These are phyloP conservation scores for Cystobasidium ongulense DNA, from an alignment of 768 basidiomycete genomes.

Conservation along the genomic window DNA sequence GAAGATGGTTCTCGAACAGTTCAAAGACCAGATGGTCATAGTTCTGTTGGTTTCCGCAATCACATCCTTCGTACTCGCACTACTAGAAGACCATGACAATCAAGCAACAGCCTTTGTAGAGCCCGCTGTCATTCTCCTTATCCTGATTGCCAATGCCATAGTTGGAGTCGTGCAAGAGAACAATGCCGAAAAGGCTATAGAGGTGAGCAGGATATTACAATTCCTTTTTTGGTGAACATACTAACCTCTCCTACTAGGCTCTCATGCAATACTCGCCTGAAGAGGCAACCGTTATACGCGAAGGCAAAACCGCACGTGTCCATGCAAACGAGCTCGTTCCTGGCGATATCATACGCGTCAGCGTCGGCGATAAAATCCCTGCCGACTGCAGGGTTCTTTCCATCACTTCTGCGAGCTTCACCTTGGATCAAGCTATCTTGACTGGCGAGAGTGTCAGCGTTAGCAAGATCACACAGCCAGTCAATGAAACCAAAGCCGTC, in stretches of 20 bases:
- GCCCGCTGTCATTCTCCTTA: conserved; percentile 86
- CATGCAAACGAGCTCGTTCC: conserved; percentile 87
- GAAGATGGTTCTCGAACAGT: conserved; percentile 95
- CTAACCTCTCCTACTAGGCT: conserved; percentile 53
- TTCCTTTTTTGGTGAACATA: background rate
- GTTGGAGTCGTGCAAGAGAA: conserved; percentile 96
- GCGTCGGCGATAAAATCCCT: conserved; percentile 90
- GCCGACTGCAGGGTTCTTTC: conserved; percentile 86
- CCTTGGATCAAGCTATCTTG: conserved; percentile 90
- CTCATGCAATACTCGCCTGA: conserved; percentile 95
- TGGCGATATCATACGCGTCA: conserved; percentile 80
- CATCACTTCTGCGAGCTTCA: conserved; percentile 84
- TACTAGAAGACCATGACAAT: conserved; percentile 72
- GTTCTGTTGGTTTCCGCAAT: conserved; percentile 90
- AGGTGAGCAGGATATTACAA: conserved; percentile 55
- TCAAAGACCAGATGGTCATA: conserved; percentile 96
- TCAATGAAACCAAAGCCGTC: conserved; percentile 69
- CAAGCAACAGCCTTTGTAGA: conserved; percentile 80
- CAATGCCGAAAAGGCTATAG: conserved; percentile 92
- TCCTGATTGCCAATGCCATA: conserved; percentile 90
- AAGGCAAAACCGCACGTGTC: conserved; percentile 60
- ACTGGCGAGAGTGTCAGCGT: conserved; percentile 91
- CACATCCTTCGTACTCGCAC: conserved; percentile 82
- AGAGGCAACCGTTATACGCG: conserved; percentile 80
- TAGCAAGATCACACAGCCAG: conserved; percentile 62